Percentiles rank a stretch among this genome's conserved stretches.
Conservation (phyloP, 2,329 filamentous ascomycete genomes). For the Colletotrichum costaricense region DNA sequence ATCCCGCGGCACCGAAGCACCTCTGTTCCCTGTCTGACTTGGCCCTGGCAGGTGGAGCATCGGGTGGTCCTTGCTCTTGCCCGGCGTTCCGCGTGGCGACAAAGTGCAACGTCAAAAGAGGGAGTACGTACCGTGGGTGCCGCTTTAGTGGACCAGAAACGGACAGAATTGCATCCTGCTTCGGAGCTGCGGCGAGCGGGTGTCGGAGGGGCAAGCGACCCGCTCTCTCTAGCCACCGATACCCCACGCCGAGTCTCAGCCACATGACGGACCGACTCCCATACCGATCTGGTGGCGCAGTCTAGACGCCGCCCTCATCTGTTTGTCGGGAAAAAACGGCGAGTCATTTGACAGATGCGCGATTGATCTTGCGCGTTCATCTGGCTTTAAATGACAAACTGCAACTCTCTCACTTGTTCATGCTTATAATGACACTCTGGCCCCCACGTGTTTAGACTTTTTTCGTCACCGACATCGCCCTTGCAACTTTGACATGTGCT, state of each 20-base stretch:
- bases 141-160: neutral
- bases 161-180: neutral
- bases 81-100: slow-evolving; percentile 1
- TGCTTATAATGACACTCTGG: slow-evolving; percentile 26
- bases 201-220: neutral
- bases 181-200: neutral
- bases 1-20: slow-evolving; percentile 27
- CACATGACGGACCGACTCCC: slow-evolving; percentile 8
- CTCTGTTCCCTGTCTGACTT: slow-evolving; percentile 20
- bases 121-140: slow-evolving; percentile 1
- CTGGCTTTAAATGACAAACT: slow-evolving; percentile 25
- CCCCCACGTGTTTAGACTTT: slow-evolving; percentile 33
- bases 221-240: slow-evolving; percentile 3
- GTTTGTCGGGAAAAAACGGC: neutral
- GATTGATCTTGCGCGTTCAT: slow-evolving; percentile 9
- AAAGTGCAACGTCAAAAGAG: neutral
- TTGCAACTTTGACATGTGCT: slow-evolving; percentile 21
- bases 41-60: slow-evolving; percentile 23
- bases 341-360: slow-evolving; percentile 22
- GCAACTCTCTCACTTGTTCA: slow-evolving; percentile 19
- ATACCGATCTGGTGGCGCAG: neutral
- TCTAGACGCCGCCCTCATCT: neutral
- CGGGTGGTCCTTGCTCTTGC: slow-evolving; percentile 20
- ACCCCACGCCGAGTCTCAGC: neutral
- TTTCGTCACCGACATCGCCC: slow-evolving; percentile 24